Percentiles rank a stretch among this genome's conserved stretches.
Evolutionary conservation across 1,284 basidiomycete species (phyloP).

Genomic region (Phlebopus sp.): DNA sequence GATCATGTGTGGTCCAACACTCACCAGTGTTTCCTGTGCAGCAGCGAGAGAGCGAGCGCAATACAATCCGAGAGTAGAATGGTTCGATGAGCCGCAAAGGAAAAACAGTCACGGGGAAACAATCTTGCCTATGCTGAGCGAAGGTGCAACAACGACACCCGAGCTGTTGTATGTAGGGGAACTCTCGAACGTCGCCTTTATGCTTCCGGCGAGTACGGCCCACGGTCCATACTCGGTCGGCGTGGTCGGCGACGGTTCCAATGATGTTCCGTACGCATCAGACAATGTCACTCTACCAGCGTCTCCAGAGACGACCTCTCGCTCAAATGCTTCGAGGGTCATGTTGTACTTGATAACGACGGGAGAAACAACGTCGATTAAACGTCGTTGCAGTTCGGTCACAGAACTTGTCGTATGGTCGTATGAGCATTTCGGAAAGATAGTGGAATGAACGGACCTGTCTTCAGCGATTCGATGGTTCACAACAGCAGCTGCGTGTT

Average conservation of each 20-base stretch:
- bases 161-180: slow-evolving; percentile 19
- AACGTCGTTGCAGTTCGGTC: slow-evolving; percentile 29
- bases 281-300: slow-evolving; percentile 20
- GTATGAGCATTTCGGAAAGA: not conserved
- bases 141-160: slow-evolving; percentile 6
- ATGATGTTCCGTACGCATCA: slow-evolving; percentile 39
- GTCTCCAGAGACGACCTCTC: slow-evolving; percentile 28
- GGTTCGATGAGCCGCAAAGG: too few species aligned
- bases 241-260: slow-evolving; percentile 54
- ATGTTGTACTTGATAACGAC: slow-evolving; percentile 38
- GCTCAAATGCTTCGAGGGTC: slow-evolving; percentile 40
- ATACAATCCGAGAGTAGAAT: not conserved
- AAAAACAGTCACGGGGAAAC: not conserved
- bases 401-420: slow-evolving; percentile 29
- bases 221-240: slow-evolving; percentile 43
- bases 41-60: not conserved
- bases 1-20: not conserved
- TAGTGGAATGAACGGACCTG: slow-evolving; percentile 22
- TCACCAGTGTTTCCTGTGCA: slow-evolving; percentile 11
- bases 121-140: slow-evolving; percentile 2
- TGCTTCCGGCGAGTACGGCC: slow-evolving; percentile 46
- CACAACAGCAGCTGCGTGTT: slow-evolving; percentile 37
- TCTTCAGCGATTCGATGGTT: slow-evolving; percentile 47
- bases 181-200: slow-evolving; percentile 40
- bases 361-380: slow-evolving; percentile 31